A percentile compares a stretch with the other conserved stretches of the same genome.
Evolutionary conservation across 2,329 filamentous ascomycete genomes (phyloP).

Genomic region (Epichloe elymi): DNA sequence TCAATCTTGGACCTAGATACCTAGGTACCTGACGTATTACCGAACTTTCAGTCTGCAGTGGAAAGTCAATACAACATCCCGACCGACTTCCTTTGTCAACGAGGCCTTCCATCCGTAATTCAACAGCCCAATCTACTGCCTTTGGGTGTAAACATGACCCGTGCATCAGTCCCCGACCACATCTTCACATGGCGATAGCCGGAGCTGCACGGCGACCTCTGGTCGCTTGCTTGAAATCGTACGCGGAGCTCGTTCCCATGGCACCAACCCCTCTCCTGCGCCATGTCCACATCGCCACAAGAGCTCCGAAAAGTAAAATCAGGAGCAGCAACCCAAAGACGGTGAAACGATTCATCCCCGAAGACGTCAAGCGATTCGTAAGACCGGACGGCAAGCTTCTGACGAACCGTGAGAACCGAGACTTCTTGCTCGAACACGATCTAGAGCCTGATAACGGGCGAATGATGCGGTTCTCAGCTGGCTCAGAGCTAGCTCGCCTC

Average conservation of each 20-base stretch:
- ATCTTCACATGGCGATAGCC: conserved; percentile 14
- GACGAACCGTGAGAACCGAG: conserved; percentile 16
- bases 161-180: neutral
- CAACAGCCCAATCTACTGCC: too few species aligned
- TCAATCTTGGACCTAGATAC: too few species aligned
- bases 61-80: too few species aligned
- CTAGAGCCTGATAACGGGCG: conserved; percentile 13
- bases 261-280: neutral
- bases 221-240: neutral
- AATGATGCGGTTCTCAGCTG: conserved; percentile 7
- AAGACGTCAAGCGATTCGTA: conserved; percentile 11
- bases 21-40: too few species aligned
- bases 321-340: neutral
- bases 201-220: conserved; percentile 8
- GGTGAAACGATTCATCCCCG: conserved; percentile 11
- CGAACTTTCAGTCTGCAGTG: too few species aligned
- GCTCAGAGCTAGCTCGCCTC: conserved; percentile 6
- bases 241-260: neutral
- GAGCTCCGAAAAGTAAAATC: neutral
- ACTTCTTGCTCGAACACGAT: conserved; percentile 14
- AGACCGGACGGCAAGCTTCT: conserved; percentile 12
- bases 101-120: neutral
- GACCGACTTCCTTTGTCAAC: neutral
- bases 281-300: neutral
- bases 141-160: conserved; percentile 8